phyloP scores from a whole-genome alignment of 2,329 filamentous ascomycete genomes.

The Cercospora beticola region DNA sequence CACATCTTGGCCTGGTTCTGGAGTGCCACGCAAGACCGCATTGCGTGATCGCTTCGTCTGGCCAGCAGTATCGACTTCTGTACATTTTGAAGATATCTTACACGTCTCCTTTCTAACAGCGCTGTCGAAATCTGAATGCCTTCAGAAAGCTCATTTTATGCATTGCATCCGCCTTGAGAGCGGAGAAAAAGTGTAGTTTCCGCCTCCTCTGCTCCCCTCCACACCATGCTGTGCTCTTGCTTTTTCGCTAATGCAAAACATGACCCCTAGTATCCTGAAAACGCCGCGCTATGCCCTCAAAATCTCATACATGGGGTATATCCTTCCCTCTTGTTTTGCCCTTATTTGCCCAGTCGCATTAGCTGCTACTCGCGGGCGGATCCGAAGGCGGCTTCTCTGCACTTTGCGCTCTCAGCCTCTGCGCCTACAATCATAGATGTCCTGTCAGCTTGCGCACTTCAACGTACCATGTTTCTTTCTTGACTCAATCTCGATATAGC shows the following conservation, averaged over 20 bases:
- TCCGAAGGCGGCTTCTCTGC: constrained; percentile 19
- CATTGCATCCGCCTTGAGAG: constrained; percentile 1
- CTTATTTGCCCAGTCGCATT: background rate
- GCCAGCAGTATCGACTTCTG: background rate
- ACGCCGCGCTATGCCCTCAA: constrained; percentile 35
- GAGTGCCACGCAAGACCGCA: background rate
- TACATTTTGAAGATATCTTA: constrained; percentile 10
- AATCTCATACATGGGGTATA: constrained; percentile 16
- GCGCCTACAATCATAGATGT: constrained; percentile 26
- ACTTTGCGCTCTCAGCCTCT: constrained; percentile 32
- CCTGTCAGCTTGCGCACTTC: constrained; percentile 26
- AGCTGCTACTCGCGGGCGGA: constrained; percentile 15
- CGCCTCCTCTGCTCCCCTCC: background rate
- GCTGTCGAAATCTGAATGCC: background rate
- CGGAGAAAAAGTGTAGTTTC: constrained; percentile 1
- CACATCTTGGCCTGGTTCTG: background rate
- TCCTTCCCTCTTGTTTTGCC: constrained; percentile 1
- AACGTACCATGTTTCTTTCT: constrained; percentile 11
- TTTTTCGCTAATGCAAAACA: constrained; percentile 13
- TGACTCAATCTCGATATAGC: constrained; percentile 76
- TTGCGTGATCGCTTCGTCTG: background rate
- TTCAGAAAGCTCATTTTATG: background rate
- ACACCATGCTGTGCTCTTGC: constrained; percentile 11
- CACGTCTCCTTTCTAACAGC: background rate
- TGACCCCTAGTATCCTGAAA: constrained; percentile 18